Evolutionary conservation across 371 early-diverging fungal species (phyloP).

Genomic region (Mucor racemosus): DNA sequence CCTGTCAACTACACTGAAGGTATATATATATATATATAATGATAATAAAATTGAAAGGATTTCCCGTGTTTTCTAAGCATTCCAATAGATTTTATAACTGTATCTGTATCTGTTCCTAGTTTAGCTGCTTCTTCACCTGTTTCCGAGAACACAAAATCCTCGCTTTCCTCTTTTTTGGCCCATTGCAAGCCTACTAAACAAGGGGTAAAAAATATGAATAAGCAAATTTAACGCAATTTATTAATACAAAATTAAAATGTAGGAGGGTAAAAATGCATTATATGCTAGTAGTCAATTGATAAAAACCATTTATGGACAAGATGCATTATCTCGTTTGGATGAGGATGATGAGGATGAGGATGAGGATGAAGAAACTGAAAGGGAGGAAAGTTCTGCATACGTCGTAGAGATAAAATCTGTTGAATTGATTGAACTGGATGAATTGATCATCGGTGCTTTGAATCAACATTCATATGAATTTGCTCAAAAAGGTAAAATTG

Average conservation of each 20-base stretch:
- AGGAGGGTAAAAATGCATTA: conserved; percentile 17
- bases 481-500: conserved; percentile 54
- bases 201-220: conserved; percentile 22
- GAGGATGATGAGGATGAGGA: conserved; percentile 37
- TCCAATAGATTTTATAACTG: conserved; percentile 17
- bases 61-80: background rate
- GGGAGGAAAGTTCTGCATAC: conserved; percentile 20
- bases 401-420: conserved; percentile 42
- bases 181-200: conserved; percentile 21
- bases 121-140: conserved; percentile 9
- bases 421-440: conserved; percentile 63
- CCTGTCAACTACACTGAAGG: conserved; percentile 15
- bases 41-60: background rate
- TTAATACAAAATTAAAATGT: background rate
- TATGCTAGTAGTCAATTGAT: conserved; percentile 33
- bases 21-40: background rate
- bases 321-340: conserved; percentile 39
- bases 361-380: conserved; percentile 19
- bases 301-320: conserved; percentile 40
- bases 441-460: conserved; percentile 68
- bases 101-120: conserved; percentile 25
- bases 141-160: background rate
- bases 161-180: conserved; percentile 18
- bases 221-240: conserved; percentile 4
- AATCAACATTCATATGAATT: conserved; percentile 57